phyloP scores from a whole-genome alignment of 2,329 filamentous ascomycete genomes.

The Pseudocercospora eumusae region DNA sequence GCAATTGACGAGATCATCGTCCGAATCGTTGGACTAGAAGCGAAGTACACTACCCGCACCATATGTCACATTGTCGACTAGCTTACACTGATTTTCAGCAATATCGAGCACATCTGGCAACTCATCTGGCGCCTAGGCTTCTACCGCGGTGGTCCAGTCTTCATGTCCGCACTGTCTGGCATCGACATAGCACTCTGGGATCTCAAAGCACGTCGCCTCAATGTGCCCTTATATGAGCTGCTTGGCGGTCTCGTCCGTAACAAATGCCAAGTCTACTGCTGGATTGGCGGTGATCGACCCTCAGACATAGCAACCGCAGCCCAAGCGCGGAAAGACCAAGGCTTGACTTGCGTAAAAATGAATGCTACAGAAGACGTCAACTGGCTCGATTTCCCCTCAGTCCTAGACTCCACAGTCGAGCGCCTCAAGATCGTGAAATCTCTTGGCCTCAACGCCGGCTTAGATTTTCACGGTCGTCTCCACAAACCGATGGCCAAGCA shows the following conservation, averaged over 20 bases:
- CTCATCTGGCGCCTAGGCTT: conserved; percentile 68
- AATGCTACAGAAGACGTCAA: conserved; percentile 74
- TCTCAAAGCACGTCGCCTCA: conserved; percentile 65
- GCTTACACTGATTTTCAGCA: conserved; percentile 56
- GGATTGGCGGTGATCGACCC: conserved; percentile 76
- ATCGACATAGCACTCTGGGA: conserved; percentile 82
- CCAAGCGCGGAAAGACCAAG: conserved; percentile 60
- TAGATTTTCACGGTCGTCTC: conserved; percentile 76
- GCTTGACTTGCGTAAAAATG: conserved; percentile 72
- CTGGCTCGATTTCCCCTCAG: conserved; percentile 72
- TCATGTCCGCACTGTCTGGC: conserved; percentile 76
- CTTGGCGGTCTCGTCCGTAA: conserved; percentile 73
- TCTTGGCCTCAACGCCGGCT: conserved; percentile 69
- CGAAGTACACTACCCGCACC: conserved; percentile 48
- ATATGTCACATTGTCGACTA: background rate
- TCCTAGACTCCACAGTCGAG: conserved; percentile 64
- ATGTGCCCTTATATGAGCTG: conserved; percentile 71
- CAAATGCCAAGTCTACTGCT: conserved; percentile 71
- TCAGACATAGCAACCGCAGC: conserved; percentile 59
- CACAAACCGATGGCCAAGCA: conserved; percentile 83
- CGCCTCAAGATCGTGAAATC: conserved; percentile 68
- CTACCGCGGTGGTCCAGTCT: conserved; percentile 75
- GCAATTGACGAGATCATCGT: conserved; percentile 67
- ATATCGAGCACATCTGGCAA: conserved; percentile 82
- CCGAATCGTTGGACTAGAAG: conserved; percentile 66